These are phyloP conservation scores for Umbellularia californica DNA, from an alignment of 164 flowering plant genomes.

Conservation along the genomic window DNA sequence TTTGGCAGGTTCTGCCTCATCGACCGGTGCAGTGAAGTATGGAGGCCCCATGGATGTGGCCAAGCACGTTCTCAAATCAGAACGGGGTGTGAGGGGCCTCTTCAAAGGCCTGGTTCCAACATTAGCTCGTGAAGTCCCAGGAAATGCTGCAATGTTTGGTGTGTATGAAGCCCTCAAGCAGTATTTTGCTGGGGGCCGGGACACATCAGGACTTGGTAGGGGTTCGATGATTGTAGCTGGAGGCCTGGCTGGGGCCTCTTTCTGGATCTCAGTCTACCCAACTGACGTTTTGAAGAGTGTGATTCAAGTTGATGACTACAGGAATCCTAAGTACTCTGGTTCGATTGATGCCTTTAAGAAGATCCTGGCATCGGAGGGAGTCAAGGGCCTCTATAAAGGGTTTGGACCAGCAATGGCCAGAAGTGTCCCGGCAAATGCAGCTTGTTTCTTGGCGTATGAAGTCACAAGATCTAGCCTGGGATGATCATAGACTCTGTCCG, in stretches of 20 bases:
- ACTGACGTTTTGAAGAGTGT: slow-evolving; percentile 95
- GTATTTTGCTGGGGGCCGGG: slow-evolving; percentile 78
- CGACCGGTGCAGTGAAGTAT: slow-evolving; percentile 57
- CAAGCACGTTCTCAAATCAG: slow-evolving; percentile 73
- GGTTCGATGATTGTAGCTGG: slow-evolving; percentile 83
- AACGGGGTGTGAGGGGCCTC: slow-evolving; percentile 72
- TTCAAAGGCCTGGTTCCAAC: slow-evolving; percentile 93
- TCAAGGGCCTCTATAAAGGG: slow-evolving; percentile 85
- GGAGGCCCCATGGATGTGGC: slow-evolving; percentile 98
- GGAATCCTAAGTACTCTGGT: slow-evolving; percentile 79
- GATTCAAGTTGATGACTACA: slow-evolving; percentile 81
- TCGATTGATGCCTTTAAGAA: slow-evolving; percentile 74
- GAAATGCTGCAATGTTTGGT: slow-evolving; percentile 95
- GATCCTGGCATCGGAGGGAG: slow-evolving; percentile 70
- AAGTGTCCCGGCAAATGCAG: slow-evolving; percentile 96
- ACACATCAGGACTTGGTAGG: slow-evolving; percentile 73
- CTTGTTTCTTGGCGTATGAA: slow-evolving; percentile 95
- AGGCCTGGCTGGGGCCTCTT: slow-evolving; percentile 89
- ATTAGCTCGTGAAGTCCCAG: slow-evolving; percentile 89
- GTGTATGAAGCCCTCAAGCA: slow-evolving; percentile 79
- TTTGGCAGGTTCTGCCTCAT: slow-evolving; percentile 45
- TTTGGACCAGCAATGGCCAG: slow-evolving; percentile 98
- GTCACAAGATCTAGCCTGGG: slow-evolving; percentile 79
- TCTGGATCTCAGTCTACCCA: slow-evolving; percentile 84
- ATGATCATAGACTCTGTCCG: slow-evolving; percentile 18